A percentile compares a stretch with the other conserved stretches of the same genome.
Evolutionary conservation across 2,329 filamentous ascomycete species (phyloP).

Genomic region (Aspergillus pseudonomiae): DNA sequence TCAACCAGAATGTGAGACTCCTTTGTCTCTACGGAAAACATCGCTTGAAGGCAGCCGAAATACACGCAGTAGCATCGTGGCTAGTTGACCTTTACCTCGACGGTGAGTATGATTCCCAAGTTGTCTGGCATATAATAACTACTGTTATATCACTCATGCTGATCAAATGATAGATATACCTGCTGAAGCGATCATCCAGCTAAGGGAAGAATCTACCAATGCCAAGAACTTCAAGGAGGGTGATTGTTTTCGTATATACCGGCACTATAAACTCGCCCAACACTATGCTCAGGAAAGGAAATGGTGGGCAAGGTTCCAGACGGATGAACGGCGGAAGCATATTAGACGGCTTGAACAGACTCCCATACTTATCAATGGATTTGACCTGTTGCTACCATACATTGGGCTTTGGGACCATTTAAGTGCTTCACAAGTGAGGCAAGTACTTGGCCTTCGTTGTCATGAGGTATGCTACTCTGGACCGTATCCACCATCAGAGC

Average conservation of each 20-base stretch:
- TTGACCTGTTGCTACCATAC: neutral
- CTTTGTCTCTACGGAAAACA: slow-evolving; percentile 3
- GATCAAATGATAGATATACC: neutral
- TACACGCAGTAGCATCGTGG: neutral
- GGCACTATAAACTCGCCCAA: neutral
- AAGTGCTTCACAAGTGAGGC: neutral
- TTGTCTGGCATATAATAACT: too few species aligned
- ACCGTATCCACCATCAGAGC: too few species aligned
- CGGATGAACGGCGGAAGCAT: neutral
- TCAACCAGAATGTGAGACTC: neutral
- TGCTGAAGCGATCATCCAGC: neutral
- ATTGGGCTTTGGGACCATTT: neutral
- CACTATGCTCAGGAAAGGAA: neutral
- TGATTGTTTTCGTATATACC: neutral
- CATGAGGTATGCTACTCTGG: neutral
- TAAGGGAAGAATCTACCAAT: neutral
- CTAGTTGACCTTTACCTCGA: slow-evolving; percentile 1
- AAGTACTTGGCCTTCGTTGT: neutral
- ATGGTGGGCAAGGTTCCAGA: neutral
- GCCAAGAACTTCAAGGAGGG: neutral
- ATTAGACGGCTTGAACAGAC: neutral
- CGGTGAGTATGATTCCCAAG: neutral
- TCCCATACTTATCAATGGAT: neutral
- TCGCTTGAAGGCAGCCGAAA: neutral
- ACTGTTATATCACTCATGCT: too few species aligned